A percentile compares a stretch with the other conserved stretches of the same genome.
Conservation (phyloP, 768 basidiomycete species). For the Gyrodon lividus region DNA sequence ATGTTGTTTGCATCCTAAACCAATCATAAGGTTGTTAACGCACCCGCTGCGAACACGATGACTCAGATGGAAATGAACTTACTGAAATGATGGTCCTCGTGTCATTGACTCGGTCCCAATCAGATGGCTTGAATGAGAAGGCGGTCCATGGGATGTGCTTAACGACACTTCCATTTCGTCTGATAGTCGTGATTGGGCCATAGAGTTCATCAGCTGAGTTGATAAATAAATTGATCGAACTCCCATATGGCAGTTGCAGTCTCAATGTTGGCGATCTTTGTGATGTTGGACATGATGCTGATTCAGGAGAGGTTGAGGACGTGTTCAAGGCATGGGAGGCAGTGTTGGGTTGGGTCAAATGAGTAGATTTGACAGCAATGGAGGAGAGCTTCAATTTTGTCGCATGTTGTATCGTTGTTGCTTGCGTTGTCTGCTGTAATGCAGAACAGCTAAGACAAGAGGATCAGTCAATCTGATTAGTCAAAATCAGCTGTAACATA, state of each 20-base stretch:
- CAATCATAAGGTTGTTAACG: no score
- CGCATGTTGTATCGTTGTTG: constrained; percentile 23
- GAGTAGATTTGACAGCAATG: not conserved
- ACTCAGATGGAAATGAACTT: no score
- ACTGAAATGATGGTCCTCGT: no score
- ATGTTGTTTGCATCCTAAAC: no score
- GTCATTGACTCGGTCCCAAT: no score
- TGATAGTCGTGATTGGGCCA: no score
- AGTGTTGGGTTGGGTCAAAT: constrained; percentile 18
- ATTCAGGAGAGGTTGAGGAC: constrained; percentile 27
- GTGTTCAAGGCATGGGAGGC: constrained; percentile 30
- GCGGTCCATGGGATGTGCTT: no score
- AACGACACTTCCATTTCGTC: no score
- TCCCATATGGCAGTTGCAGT: constrained; percentile 34
- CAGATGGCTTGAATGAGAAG: no score
- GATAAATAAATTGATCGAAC: constrained; percentile 18
- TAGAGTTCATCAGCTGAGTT: no score
- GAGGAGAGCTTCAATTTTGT: constrained; percentile 16
- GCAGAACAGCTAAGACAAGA: constrained; percentile 21
- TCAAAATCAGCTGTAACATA: constrained; percentile 4
- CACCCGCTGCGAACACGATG: no score
- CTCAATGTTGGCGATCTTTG: constrained; percentile 27
- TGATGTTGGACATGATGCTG: constrained; percentile 32
- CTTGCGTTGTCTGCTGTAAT: constrained; percentile 25
- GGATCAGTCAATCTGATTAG: not conserved